A percentile compares a stretch with the other conserved stretches of the same genome.
phyloP scores from a whole-genome alignment of 805 yeast genomes.

The Candida alai region DNA sequence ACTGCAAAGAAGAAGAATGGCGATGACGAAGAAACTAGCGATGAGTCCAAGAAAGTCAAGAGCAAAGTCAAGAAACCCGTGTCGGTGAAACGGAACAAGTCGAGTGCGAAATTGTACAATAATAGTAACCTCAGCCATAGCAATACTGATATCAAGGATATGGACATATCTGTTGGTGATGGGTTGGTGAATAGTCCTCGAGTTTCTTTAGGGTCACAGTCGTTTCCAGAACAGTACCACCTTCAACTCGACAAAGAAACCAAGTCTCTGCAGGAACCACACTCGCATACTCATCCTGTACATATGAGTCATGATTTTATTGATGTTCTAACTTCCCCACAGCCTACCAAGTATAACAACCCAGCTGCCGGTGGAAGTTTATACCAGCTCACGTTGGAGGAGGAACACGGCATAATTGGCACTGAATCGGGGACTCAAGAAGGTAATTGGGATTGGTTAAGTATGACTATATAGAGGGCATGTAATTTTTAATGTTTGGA shows the following conservation, averaged over 20 bases:
- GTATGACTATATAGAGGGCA: constrained; percentile 20
- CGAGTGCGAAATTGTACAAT: neutral
- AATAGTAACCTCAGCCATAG: neutral
- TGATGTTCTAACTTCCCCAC: constrained; percentile 4
- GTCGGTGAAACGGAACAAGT: constrained; percentile 1
- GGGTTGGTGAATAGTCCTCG: too few relatives aligned
- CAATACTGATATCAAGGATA: too few relatives aligned
- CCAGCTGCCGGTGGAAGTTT: too few relatives aligned
- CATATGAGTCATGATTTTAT: constrained; percentile 2
- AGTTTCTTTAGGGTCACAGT: too few relatives aligned
- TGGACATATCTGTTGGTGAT: too few relatives aligned
- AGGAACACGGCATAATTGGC: constrained; percentile 10
- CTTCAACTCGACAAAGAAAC: neutral
- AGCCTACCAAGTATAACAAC: neutral
- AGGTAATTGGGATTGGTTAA: constrained; percentile 25
- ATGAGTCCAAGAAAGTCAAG: neutral
- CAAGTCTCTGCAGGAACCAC: neutral
- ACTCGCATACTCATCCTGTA: neutral
- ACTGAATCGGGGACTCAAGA: constrained; percentile 9
- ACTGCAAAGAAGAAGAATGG: constrained; percentile 1
- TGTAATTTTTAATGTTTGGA: too few relatives aligned
- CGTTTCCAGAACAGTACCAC: too few relatives aligned
- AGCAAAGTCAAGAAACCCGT: constrained; percentile 3
- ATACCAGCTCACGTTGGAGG: neutral
- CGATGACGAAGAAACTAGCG: constrained; percentile 5